Percentiles rank a stretch among this genome's conserved stretches.
phyloP scores from a whole-genome alignment of 257 asterid species.

The Coffea eugenioides region DNA sequence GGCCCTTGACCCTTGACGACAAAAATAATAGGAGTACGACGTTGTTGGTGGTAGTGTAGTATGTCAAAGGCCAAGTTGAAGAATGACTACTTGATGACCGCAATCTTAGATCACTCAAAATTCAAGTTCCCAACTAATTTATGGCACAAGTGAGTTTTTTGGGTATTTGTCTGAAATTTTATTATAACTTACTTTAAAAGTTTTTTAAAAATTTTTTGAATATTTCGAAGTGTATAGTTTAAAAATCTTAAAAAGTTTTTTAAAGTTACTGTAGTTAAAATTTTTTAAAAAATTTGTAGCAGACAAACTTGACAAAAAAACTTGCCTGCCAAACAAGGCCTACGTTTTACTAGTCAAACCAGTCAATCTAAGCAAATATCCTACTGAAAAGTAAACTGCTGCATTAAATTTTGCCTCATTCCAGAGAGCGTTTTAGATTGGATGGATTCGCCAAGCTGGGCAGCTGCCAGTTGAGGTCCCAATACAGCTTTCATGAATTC shows the following conservation, averaged over 20 bases:
- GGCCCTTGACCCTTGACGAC: not conserved
- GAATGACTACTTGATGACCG: not conserved
- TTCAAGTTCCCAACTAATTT: not conserved
- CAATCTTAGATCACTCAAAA: not conserved
- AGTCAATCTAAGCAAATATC: not conserved
- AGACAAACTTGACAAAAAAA: too few species aligned
- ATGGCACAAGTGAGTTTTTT: not conserved
- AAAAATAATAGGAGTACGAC: not conserved
- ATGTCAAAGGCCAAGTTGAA: too few species aligned
- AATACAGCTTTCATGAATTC: not conserved
- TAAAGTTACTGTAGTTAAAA: too few species aligned
- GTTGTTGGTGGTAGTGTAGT: too few species aligned
- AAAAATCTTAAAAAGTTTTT: too few species aligned
- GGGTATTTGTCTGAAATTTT: too few species aligned
- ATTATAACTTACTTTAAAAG: too few species aligned
- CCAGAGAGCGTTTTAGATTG: not conserved
- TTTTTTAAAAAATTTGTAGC: too few species aligned
- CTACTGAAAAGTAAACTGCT: not conserved
- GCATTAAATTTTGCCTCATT: not conserved
- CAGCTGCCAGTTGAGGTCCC: conserved; percentile 1
- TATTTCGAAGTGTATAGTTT: too few species aligned
- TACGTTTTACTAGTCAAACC: not conserved
- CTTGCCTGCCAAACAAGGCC: too few species aligned
- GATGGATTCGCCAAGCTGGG: not conserved
- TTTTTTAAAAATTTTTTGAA: too few species aligned